A percentile compares a stretch with the other conserved stretches of the same genome.
These are phyloP conservation scores for Penium margaritaceum DNA, from an alignment of 139 green algal genomes.

Conservation along the genomic window DNA sequence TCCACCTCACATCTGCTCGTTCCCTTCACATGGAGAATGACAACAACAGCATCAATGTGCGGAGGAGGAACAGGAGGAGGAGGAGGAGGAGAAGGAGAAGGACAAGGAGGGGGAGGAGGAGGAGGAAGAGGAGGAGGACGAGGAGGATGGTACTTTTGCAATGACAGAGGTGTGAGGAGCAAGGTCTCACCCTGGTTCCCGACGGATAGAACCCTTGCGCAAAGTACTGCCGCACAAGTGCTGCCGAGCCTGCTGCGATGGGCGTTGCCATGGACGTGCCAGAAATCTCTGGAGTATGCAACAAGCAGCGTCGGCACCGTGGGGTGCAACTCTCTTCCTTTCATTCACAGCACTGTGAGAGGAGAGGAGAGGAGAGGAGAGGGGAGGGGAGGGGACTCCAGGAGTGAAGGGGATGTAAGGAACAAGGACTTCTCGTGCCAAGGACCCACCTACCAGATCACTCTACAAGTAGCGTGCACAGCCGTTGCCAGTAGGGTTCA, in stretches of 20 bases:
- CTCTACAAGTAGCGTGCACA: too few species aligned
- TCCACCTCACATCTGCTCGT: too few species aligned
- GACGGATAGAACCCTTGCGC: conserved; percentile 50
- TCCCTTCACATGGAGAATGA: too few species aligned
- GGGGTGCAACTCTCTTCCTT: too few species aligned
- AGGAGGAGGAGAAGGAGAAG: too few species aligned
- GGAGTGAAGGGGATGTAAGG: too few species aligned
- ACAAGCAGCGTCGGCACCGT: too few species aligned
- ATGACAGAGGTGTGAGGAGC: not conserved
- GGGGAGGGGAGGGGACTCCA: not conserved
- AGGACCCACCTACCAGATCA: too few species aligned
- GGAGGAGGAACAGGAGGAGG: too few species aligned
- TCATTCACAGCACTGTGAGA: too few species aligned
- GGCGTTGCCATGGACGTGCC: conserved; percentile 88
- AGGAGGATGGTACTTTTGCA: not conserved
- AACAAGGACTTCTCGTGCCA: too few species aligned
- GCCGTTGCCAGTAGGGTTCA: too few species aligned
- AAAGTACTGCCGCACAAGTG: conserved; percentile 54
- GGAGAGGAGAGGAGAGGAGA: not conserved
- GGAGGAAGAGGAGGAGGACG: not conserved
- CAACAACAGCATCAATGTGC: not conserved
- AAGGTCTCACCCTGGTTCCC: conserved; percentile 5
- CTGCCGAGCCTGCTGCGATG: conserved; percentile 55
- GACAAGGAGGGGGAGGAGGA: not conserved
- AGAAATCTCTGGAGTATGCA: conserved; percentile 13